Conservation (phyloP, 345 rosid genomes). For the Citrus medica region DNA sequence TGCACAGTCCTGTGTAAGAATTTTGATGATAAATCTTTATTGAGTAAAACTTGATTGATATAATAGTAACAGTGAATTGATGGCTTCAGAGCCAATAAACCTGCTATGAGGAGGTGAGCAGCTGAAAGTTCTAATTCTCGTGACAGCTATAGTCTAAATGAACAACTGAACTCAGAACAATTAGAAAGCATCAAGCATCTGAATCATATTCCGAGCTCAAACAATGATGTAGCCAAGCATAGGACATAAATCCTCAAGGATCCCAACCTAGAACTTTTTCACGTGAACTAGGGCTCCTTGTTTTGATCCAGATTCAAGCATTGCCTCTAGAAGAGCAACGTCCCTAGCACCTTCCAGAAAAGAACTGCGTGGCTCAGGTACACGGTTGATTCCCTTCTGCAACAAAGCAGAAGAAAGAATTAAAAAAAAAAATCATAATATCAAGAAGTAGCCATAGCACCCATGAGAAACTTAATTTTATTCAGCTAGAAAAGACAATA, state of each 20-base stretch:
- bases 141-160: neutral
- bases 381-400: slow-evolving; percentile 49
- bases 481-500: neutral
- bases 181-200: neutral
- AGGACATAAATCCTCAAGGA: neutral
- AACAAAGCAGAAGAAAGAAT: neutral
- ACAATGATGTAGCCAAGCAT: neutral
- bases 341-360: slow-evolving; percentile 90
- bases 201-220: neutral
- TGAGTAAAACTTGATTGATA: neutral
- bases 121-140: neutral
- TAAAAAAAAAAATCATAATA: neutral
- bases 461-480: neutral
- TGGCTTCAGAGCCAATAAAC: neutral
- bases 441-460: neutral
- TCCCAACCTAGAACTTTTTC: slow-evolving; percentile 39
- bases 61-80: neutral
- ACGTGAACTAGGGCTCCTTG: slow-evolving; percentile 61
- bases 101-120: neutral
- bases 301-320: slow-evolving; percentile 85
- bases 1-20: neutral
- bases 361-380: slow-evolving; percentile 67
- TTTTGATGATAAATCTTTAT: neutral
- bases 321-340: slow-evolving; percentile 80
- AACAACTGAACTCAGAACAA: neutral